Conservation (phyloP, 495 filamentous ascomycete genomes). For the Penicillium simplicissimum region DNA sequence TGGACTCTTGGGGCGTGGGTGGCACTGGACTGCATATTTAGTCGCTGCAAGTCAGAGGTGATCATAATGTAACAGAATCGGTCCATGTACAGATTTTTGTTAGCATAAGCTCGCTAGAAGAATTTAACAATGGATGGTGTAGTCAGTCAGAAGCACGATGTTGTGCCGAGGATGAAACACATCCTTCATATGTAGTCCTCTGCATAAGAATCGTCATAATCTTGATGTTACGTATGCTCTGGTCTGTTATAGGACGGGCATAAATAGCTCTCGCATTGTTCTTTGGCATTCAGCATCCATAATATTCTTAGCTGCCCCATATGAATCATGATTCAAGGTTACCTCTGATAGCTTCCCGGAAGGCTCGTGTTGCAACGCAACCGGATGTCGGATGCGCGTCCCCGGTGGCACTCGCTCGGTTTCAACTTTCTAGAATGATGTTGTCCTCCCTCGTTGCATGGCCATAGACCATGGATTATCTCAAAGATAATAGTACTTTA, state of each 20-base stretch:
- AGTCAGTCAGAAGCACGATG: background rate
- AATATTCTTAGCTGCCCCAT: background rate
- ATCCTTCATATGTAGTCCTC: background rate
- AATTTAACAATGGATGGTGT: background rate
- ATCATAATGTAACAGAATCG: background rate
- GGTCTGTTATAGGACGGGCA: background rate
- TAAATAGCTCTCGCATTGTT: background rate
- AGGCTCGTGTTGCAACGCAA: background rate
- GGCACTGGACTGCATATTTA: background rate
- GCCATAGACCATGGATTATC: background rate
- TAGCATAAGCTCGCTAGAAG: no score
- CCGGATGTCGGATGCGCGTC: background rate
- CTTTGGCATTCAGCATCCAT: background rate
- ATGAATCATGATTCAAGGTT: background rate
- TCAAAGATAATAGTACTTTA: background rate
- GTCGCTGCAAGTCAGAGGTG: background rate
- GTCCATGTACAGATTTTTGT: background rate
- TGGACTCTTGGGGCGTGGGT: background rate
- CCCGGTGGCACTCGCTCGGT: background rate
- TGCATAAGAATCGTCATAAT: background rate
- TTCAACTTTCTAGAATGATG: constrained; percentile 1
- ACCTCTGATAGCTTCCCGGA: background rate
- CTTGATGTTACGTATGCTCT: background rate
- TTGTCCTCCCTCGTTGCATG: background rate
- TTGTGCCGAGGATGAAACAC: background rate